These are phyloP conservation scores for Globisporangium echinulatum DNA, from an alignment of 352 stramenopile genomes.

Conservation along the genomic window DNA sequence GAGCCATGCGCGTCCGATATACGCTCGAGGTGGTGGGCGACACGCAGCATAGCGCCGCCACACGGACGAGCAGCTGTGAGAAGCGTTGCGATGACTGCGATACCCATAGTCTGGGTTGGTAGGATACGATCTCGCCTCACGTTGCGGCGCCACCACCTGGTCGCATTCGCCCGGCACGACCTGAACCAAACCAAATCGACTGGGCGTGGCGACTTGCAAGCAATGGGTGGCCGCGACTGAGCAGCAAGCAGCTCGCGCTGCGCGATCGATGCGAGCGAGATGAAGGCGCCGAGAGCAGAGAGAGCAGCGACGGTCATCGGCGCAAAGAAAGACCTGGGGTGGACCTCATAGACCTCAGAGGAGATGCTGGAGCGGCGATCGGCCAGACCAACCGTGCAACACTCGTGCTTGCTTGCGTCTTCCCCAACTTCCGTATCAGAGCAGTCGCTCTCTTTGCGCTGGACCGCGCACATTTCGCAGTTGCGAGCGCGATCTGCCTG, in stretches of 20 bases:
- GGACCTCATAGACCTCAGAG: slow-evolving; percentile 6
- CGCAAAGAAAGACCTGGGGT: slow-evolving; percentile 6
- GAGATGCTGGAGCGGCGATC: background rate
- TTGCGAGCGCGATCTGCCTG: background rate
- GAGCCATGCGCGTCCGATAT: no score
- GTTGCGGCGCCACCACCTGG: background rate
- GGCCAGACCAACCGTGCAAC: background rate
- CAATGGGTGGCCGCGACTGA: no score
- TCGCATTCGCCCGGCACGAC: background rate
- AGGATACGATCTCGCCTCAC: no score
- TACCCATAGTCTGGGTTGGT: background rate
- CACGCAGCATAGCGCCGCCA: background rate
- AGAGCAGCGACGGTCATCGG: background rate
- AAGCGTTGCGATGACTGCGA: background rate
- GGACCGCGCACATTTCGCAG: background rate
- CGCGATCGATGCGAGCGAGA: background rate
- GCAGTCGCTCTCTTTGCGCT: background rate
- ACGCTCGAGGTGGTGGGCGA: no score
- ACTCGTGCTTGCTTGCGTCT: slow-evolving; percentile 1
- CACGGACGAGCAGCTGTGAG: background rate
- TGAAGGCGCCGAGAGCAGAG: background rate
- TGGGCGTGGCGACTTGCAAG: no score
- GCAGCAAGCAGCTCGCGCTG: no score
- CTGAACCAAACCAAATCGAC: no score
- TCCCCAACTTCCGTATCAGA: background rate